Conservation (phyloP, 176 grass and related monocot species). For the Paspalum notatum region DNA sequence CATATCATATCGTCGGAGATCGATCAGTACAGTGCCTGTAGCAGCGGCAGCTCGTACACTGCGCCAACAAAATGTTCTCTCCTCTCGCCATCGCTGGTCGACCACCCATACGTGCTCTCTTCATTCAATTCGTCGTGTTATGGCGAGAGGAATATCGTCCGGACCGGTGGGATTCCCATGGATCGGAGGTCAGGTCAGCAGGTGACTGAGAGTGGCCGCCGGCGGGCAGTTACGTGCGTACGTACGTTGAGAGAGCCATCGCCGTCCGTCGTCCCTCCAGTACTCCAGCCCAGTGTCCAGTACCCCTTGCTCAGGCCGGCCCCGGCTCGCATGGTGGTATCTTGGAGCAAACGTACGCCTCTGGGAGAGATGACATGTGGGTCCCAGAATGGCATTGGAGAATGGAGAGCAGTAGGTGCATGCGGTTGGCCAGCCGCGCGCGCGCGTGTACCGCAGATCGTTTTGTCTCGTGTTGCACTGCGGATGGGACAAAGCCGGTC, state of each 20-base stretch:
- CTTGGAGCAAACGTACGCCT: not conserved
- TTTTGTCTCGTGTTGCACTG: constrained; percentile 33
- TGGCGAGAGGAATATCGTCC: constrained; percentile 39
- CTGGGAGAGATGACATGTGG: constrained; percentile 6
- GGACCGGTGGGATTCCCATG: not conserved
- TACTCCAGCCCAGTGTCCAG: not conserved
- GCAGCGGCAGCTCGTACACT: not conserved
- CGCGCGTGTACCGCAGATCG: constrained; percentile 36
- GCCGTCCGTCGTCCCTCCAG: constrained; percentile 9
- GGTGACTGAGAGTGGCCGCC: constrained; percentile 20
- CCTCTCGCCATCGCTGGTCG: not conserved
- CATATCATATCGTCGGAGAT: not conserved
- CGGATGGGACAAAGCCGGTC: constrained; percentile 38
- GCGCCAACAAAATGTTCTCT: constrained; percentile 6
- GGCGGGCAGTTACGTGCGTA: too few species aligned
- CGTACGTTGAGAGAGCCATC: not conserved
- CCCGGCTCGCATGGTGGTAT: not conserved
- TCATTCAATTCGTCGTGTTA: constrained; percentile 39
- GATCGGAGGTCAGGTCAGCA: too few species aligned
- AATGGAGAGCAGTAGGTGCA: not conserved
- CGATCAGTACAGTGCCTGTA: not conserved
- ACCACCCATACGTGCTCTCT: not conserved
- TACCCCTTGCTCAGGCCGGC: not conserved
- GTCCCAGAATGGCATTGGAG: not conserved
- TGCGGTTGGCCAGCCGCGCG: not conserved